Base-by-base conservation (phyloP, 306 rosid genomes). In the Trifolium pratense region DNA sequence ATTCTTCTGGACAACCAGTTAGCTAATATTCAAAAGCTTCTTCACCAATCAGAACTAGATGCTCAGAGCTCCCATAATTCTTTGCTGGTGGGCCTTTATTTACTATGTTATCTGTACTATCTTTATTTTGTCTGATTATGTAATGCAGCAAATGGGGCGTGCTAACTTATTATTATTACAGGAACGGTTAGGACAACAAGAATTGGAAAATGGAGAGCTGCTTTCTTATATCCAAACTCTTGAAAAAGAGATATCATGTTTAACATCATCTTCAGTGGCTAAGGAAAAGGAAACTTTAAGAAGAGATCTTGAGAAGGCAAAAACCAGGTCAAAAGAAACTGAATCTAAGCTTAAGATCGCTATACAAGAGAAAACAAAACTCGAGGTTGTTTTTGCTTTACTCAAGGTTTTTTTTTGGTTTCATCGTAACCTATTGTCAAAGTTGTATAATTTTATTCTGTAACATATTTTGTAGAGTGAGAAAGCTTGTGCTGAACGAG, bases 311-410 rank as follows among this genome's bases (percentile, higher is more conserved):
- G 97, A 93, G 79, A 93, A 90, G 84, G 78, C 81, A 71, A 90
- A 77, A 85, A 43, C 66, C 69, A 90, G 77, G 87, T 82, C 87
- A 83, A 93, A 89, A 83, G 97, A 90, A 82, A 80, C 82, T 5
- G 98, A 93, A 79, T 84, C 82, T 49, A 93, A 90, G 86, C 97
- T 93, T 71, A 90, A 86, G 90, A 89, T 82, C 78, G 85, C 84
- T 43, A 75, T 90, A 67, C 96, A 90, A 82, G 98, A 90, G 81
- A 93, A 85, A 89, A 90, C 96, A 63, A 93, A 90, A 85, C 83
- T 90, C 60, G 98, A 93, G 97, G 98, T 92, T 78, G 55, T 68
- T 76, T 70, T 66, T 48, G 26, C 49, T 67, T 48, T 73, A 63
- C 80, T 45, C 60, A 52, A 57, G 32, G 34, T 26, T 62, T 18